Evolutionary conservation across 345 rosid species (phyloP).

Genomic region (Cochlearia excelsa): DNA sequence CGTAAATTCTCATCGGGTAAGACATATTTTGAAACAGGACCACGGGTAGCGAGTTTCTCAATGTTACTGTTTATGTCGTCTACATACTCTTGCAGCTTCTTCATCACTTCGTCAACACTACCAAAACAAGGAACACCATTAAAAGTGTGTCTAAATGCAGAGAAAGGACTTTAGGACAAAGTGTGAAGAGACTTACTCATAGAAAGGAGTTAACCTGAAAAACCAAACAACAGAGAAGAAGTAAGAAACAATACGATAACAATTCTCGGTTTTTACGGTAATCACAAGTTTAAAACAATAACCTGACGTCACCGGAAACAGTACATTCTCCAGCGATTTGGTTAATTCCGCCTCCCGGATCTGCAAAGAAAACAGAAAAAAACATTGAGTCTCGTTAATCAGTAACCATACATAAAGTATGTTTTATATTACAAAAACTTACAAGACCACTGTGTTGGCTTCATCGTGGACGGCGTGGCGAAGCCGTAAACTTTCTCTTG

Average conservation of each 20-base stretch:
- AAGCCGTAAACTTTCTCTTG: slow-evolving; percentile 77
- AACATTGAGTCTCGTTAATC: slow-evolving; percentile 24
- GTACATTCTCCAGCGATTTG: slow-evolving; percentile 95
- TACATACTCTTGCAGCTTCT: slow-evolving; percentile 72
- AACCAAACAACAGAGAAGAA: slow-evolving; percentile 11
- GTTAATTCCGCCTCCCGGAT: slow-evolving; percentile 97
- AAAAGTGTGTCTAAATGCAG: background rate
- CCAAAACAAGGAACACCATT: slow-evolving; percentile 4
- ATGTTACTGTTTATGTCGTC: slow-evolving; percentile 76
- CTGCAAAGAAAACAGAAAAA: slow-evolving; percentile 40
- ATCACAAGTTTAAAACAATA: slow-evolving; percentile 1
- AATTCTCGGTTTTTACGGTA: background rate
- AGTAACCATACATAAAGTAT: slow-evolving; percentile 11
- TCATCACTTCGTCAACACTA: slow-evolving; percentile 69
- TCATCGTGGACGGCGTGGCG: slow-evolving; percentile 98
- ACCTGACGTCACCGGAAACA: slow-evolving; percentile 93
- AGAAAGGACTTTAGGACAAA: background rate
- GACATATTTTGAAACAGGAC: slow-evolving; percentile 86
- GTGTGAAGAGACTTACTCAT: slow-evolving; percentile 58
- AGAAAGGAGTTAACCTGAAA: slow-evolving; percentile 96
- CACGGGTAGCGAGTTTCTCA: slow-evolving; percentile 62
- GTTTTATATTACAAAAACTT: slow-evolving; percentile 34
- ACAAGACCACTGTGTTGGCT: slow-evolving; percentile 98
- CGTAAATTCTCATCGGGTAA: slow-evolving; percentile 72
- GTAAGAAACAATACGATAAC: slow-evolving; percentile 11